Evolutionary conservation across 176 grass and related monocot species (phyloP).

Genomic region (Canna indica): DNA sequence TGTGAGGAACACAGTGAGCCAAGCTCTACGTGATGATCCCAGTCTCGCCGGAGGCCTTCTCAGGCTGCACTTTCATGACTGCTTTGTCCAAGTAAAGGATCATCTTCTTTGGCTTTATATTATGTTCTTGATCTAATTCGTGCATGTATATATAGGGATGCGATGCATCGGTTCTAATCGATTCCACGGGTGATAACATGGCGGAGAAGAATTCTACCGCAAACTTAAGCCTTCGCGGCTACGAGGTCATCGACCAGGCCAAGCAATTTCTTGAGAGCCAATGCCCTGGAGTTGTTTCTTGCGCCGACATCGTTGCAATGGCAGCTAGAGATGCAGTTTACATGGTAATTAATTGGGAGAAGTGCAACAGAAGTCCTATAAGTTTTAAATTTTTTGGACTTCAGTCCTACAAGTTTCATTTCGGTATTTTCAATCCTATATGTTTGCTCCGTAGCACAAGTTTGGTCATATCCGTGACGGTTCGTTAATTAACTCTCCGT

Average conservation of each 20-base stretch:
- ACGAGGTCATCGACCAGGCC: slow-evolving; percentile 68
- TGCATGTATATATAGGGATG: slow-evolving; percentile 37
- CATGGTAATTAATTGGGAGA: slow-evolving; percentile 35
- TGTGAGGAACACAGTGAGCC: slow-evolving; percentile 35
- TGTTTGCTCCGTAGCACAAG: too few species aligned
- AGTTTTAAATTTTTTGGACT: too few species aligned
- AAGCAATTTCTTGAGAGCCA: slow-evolving; percentile 45
- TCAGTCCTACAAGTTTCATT: too few species aligned
- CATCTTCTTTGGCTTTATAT: too few species aligned
- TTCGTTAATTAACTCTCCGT: too few species aligned
- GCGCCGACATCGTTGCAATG: slow-evolving; percentile 63
- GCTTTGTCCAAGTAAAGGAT: slow-evolving; percentile 97
- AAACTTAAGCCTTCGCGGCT: slow-evolving; percentile 63
- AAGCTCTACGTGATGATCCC: slow-evolving; percentile 47
- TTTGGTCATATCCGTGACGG: too few species aligned
- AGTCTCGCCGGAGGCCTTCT: slow-evolving; percentile 71
- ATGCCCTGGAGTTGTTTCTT: slow-evolving; percentile 76
- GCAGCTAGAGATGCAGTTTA: slow-evolving; percentile 68
- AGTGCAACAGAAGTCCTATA: too few species aligned
- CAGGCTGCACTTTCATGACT: slow-evolving; percentile 83
- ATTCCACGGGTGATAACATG: slow-evolving; percentile 41
- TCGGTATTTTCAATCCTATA: too few species aligned
- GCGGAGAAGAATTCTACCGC: slow-evolving; percentile 72
- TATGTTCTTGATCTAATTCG: background rate
- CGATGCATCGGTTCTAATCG: slow-evolving; percentile 67